Conservation (phyloP, 169 alveolate species). For the Fabrea salina region DNA sequence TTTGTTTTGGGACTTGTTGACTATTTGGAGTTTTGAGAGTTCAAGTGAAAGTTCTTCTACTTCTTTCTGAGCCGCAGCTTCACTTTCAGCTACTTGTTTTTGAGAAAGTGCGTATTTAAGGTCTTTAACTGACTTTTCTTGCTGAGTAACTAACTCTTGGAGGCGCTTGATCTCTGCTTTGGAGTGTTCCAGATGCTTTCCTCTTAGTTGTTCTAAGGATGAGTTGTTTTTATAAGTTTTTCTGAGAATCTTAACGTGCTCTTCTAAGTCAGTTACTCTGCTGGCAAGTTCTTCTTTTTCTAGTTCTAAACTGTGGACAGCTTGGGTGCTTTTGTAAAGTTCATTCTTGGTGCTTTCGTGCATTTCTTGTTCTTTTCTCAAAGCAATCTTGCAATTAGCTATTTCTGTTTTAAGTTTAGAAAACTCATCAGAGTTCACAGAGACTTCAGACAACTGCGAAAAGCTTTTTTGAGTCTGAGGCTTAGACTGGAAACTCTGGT, state of each 20-base stretch:
- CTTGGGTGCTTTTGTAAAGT: conserved; percentile 1
- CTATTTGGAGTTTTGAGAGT: neutral
- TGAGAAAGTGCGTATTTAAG: conserved; percentile 9
- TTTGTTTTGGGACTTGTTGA: conserved; percentile 7
- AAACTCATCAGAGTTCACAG: conserved; percentile 3
- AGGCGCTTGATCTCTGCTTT: neutral
- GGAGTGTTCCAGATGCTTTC: neutral
- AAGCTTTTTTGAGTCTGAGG: neutral
- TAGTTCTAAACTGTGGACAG: no score
- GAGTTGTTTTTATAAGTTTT: neutral
- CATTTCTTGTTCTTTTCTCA: neutral
- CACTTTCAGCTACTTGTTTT: neutral
- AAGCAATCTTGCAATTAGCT: neutral
- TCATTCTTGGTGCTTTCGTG: conserved; percentile 25
- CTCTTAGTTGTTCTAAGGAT: conserved; percentile 11
- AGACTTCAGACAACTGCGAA: neutral
- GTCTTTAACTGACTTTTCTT: conserved; percentile 9
- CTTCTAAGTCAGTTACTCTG: conserved; percentile 11
- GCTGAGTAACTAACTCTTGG: neutral
- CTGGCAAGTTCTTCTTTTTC: neutral
- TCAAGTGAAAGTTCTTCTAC: conserved; percentile 22
- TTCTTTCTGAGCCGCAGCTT: neutral
- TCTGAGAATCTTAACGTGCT: neutral
- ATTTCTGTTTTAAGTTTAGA: neutral
- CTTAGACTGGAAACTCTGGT: neutral